Conservation (phyloP, 108 stramenopile species). For the Nitzschia sp. region DNA sequence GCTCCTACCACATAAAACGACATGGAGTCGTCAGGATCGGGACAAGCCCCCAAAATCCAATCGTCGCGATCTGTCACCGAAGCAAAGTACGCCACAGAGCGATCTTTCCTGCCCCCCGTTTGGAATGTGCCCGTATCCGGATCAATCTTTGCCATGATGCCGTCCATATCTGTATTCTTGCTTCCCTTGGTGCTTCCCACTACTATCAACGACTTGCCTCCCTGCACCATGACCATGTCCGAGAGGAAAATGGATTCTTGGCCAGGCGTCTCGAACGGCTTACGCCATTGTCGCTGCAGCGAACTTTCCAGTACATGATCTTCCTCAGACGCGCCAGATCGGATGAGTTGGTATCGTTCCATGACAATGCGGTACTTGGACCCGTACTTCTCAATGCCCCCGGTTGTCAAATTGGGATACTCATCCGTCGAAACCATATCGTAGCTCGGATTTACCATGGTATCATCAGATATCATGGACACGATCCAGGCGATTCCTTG, state of each 20-base stretch:
- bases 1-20: constrained; percentile 37
- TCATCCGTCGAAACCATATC: constrained; percentile 10
- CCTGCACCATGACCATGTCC: constrained; percentile 18
- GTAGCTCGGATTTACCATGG: constrained; percentile 19
- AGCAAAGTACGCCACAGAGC: constrained; percentile 34
- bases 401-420: constrained; percentile 37
- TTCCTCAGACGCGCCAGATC: background rate
- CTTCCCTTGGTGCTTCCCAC: constrained; percentile 32
- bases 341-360: constrained; percentile 7
- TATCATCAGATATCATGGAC: constrained; percentile 27
- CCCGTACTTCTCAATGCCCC: constrained; percentile 37
- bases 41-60: constrained; percentile 33
- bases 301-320: constrained; percentile 7
- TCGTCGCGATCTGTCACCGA: constrained; percentile 27
- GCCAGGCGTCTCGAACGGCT: constrained; percentile 33
- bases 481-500: constrained; percentile 21
- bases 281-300: constrained; percentile 25
- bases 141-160: constrained; percentile 38
- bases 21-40: constrained; percentile 25
- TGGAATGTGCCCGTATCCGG: constrained; percentile 8
- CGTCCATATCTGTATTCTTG: constrained; percentile 24
- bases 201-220: constrained; percentile 14
- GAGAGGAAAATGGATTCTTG: constrained; percentile 33
- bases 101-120: background rate
- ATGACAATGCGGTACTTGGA: constrained; percentile 30